Percentiles rank a stretch among this genome's conserved stretches.
These are phyloP conservation scores for Akebia trifoliata DNA, from an alignment of 164 flowering plant species.

Conservation along the genomic window DNA sequence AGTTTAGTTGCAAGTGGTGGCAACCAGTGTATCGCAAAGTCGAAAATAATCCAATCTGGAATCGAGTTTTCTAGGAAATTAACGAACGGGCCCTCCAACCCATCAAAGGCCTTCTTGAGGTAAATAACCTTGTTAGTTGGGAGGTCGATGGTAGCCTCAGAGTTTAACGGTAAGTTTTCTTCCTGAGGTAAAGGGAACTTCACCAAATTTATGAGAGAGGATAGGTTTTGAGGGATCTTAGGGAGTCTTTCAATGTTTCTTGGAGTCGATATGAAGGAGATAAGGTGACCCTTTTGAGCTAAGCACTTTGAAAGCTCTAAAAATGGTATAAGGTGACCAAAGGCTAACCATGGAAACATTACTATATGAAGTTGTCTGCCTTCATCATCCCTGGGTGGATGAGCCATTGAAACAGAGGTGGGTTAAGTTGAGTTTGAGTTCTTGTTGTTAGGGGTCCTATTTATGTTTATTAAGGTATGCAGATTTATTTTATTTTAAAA, in stretches of 20 bases:
- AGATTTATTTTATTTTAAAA: no score
- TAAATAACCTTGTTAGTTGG: neutral
- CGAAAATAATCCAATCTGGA: conserved; percentile 25
- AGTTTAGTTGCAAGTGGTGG: conserved; percentile 6
- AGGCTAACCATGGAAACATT: conserved; percentile 15
- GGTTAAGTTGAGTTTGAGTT: no score
- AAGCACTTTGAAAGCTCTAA: conserved; percentile 35
- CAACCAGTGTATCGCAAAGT: conserved; percentile 12
- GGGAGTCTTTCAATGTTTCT: conserved; percentile 10
- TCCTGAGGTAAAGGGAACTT: neutral
- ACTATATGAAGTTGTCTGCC: conserved; percentile 3
- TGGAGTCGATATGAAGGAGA: conserved; percentile 23
- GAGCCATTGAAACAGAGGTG: no score
- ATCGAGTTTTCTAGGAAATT: neutral
- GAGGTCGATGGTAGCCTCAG: conserved; percentile 9
- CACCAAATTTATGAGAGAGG: neutral
- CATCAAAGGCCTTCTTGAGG: conserved; percentile 8
- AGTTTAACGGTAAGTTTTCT: neutral
- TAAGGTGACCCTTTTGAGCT: conserved; percentile 30
- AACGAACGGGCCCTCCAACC: neutral
- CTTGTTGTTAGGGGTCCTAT: no score
- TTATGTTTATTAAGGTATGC: no score
- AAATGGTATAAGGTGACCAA: conserved; percentile 14
- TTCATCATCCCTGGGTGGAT: no score
- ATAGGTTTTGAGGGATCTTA: neutral